Evolutionary conservation across 352 stramenopile genomes (phyloP), one percentile per base, ranked within the genome.

Genomic region (Pythium aristosporum): DNA sequence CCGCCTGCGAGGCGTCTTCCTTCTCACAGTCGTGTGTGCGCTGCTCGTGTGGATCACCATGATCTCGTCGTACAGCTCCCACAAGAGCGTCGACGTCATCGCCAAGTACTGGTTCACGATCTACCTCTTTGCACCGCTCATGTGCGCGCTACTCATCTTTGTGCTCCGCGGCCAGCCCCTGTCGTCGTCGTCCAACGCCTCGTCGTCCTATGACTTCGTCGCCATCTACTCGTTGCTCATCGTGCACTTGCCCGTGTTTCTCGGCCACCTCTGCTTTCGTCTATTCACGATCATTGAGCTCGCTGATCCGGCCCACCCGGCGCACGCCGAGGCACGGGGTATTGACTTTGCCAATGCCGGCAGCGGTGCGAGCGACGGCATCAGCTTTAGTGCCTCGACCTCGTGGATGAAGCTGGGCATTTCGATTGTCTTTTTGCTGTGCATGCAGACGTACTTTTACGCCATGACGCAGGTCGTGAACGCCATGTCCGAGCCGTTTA

Each of bases 391-490:
- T 18, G 48, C 73, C 0, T 61, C 75, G 13, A 78, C 79, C n/a
- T 86, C 80, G 46, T 88, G 77, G 76, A 71, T 92, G 10, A 92
- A 95, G 53, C 71, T 95, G 34, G 77, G 62, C 25, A 77, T 93
- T 47, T 93, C 86, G 15, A 74, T 91, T 36, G 54, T 93, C 28
- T 95, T 87, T 61, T 57, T 95, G 34, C 58, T 90, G 23, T 55
- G 91, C 10, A 93, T 95, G 87, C 87, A 95, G 65, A 73, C 76
- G 36, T 95, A 94, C 57, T 93, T 95, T 55, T 91, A 90, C 43
- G 76, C 91, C 25, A 86, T 95, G 62, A 92, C 85, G 23, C 68
- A 86, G 47, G 77, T 91, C 41, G 83, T 95, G 39, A 91, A 91
- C 68, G 75, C 75, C 59, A 89, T 95, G 81, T 79, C 81, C 28